Evolutionary conservation across 352 stramenopile species (phyloP), one percentile per base, ranked within the genome.

Genomic region (Phytopythium sindhum): DNA sequence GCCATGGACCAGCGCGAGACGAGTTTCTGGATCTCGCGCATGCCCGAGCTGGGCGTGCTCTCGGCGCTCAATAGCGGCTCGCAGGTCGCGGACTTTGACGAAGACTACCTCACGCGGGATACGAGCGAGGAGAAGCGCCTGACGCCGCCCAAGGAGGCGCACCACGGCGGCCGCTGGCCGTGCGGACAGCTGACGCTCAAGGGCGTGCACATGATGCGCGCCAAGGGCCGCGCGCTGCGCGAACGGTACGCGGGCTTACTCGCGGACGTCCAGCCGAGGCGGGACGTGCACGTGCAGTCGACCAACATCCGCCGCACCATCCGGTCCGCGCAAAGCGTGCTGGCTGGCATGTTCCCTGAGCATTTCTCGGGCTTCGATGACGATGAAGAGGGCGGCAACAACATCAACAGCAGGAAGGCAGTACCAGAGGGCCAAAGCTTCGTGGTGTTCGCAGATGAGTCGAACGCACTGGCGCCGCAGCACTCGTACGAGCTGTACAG

Each of bases 261-360:
- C 21, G 24, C 60, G 11, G 57, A 63, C 14, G 44, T 73, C 2
- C 55, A 89, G 29, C 74, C 80, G 15, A 44, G 60, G 8, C 54
- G 35, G 15, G 67, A 91, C 41, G 66, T 93, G 35, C 80, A 91
- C 53, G 80, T 91, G 17, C 70, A 88, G 61, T 92, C 81, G 58
- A 94, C 86, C 54, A 92, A 94, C 65, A 86, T 94, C 55, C 68
- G 80, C 1, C 74, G 83, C 21, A 94, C 86, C 29, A 87, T 92
- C 42, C 75, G 77, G 2, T 91, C 86, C 21, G 77, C 81, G 41
- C 83, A 94, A 69, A 83, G 81, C 67, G 63, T 92, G 28, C 69
- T 92, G 23, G 73, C 66, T 5, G 86, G 86, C 15, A 69, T 94
- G 57, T 93, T 91, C 33, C 83, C 80, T 1, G 67, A 84, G 29